A percentile compares a stretch with the other conserved stretches of the same genome.
Conservation (phyloP, 768 basidiomycete genomes). For the Termitomyces sp. region DNA sequence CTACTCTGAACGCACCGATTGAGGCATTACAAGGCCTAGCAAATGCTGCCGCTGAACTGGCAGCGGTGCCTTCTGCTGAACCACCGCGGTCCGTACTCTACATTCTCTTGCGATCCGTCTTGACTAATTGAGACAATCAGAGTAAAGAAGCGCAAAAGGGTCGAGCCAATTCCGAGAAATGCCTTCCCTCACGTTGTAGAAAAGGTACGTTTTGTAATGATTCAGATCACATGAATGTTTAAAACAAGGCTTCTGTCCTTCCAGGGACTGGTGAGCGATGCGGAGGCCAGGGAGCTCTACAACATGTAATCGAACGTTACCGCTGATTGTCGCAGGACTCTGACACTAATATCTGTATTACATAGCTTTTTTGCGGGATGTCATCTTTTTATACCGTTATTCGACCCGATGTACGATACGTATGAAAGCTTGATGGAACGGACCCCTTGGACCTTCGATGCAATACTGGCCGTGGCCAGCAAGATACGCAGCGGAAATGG, state of each 20-base stretch:
- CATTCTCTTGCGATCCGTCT: constrained; percentile 2
- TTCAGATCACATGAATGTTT: not conserved
- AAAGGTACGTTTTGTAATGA: constrained; percentile 45
- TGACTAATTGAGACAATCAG: constrained; percentile 29
- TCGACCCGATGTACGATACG: constrained; percentile 90
- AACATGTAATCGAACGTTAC: constrained; percentile 64
- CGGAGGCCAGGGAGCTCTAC: constrained; percentile 86
- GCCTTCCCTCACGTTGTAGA: constrained; percentile 89
- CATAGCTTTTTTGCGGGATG: constrained; percentile 92
- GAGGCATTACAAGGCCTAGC: constrained; percentile 93
- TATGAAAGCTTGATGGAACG: constrained; percentile 90
- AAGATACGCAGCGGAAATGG: constrained; percentile 92
- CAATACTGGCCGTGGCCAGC: constrained; percentile 86
- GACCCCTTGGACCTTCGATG: constrained; percentile 94
- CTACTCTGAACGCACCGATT: constrained; percentile 86
- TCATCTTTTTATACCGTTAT: constrained; percentile 94
- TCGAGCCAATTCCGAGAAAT: constrained; percentile 79
- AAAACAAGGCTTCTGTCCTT: not conserved
- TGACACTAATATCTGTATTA: constrained; percentile 32
- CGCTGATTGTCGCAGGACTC: constrained; percentile 23
- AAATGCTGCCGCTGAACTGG: constrained; percentile 93
- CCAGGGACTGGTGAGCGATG: constrained; percentile 81
- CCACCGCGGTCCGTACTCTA: constrained; percentile 49
- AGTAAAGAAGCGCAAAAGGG: constrained; percentile 81
- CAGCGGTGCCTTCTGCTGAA: constrained; percentile 68